Evolutionary conservation across 2,329 filamentous ascomycete genomes (phyloP), one percentile per base, ranked within the genome.

Genomic region (Neopestalotiopsis rosae): DNA sequence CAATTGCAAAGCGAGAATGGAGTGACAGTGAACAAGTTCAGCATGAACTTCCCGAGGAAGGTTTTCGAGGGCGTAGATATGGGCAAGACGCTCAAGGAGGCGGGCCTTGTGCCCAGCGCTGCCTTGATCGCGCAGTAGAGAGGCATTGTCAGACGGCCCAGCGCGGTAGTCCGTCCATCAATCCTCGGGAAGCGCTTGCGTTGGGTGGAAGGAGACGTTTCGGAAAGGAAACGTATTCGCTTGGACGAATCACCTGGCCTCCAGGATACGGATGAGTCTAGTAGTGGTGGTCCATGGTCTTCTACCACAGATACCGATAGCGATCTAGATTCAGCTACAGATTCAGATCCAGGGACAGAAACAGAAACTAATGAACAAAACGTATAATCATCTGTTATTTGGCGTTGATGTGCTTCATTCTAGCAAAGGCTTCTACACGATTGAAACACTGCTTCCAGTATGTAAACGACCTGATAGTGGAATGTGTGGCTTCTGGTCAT

Each of bases 1-100:
- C 88, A 91, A 69, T 79, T 99, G 30, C 84, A 90, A 77, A 81
- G 88, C 64, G 94, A 98, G 78, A 90, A 88, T 64, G 94, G 92
- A 0, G 80, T 88, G 5, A 82, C 89, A 2, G 92, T 97, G 14
- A 88, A 85, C 30, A 94, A 90, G 74, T 98, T 99, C 78, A 90
- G 91, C 1, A 92, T 92, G 74, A 98, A 91, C 24, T 98, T 97
- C 75, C 96, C 96, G 0, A 90, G 89, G 77, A 97, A 98, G 85
- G 89, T 90, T 0, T 98, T 92, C 72, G 83, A 84, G 79, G 91
- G 85, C 24, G 74, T 88, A 7, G 96, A 97, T 79, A 94, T 98
- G 76, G 93, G 93, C 45, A 92, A 96, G 87, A 96, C 95, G 5
- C 82, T 99, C 68, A 97, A 97, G 83, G 96, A 99, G 81, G 92